phyloP scores from a whole-genome alignment of 371 early-diverging fungal species.

The Sporodiniella umbellata region DNA sequence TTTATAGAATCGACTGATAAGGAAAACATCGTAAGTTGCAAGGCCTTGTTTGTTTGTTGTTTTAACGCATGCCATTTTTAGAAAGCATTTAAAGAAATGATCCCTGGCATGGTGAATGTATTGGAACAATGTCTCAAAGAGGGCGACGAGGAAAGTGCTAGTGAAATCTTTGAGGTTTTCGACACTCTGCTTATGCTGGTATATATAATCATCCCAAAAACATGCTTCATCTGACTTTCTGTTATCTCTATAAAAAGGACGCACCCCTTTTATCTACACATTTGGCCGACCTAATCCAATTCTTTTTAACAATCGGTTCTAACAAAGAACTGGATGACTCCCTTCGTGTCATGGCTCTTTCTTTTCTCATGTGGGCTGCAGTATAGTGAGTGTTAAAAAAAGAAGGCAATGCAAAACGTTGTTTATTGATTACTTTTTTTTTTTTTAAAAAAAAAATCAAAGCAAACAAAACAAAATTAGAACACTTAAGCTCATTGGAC shows the following conservation, averaged over 20 bases:
- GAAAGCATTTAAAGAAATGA: conserved; percentile 61
- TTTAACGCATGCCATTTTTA: conserved; percentile 12
- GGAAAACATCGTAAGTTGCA: conserved; percentile 55
- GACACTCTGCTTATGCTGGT: conserved; percentile 70
- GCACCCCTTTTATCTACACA: conserved; percentile 77
- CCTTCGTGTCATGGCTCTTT: conserved; percentile 78
- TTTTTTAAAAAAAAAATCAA: too few relatives aligned
- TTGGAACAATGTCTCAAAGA: conserved; percentile 69
- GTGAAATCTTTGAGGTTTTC: conserved; percentile 81
- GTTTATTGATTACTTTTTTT: too few relatives aligned
- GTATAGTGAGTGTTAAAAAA: conserved; percentile 60
- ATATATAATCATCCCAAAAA: conserved; percentile 1
- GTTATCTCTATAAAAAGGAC: conserved; percentile 41
- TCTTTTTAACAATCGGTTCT: conserved; percentile 69
- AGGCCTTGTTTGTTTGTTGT: not conserved
- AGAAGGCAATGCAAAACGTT: too few relatives aligned
- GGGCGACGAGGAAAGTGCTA: conserved; percentile 71
- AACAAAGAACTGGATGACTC: conserved; percentile 64
- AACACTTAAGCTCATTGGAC: conserved; percentile 74
- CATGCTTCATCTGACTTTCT: too few relatives aligned
- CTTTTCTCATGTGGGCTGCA: conserved; percentile 82
- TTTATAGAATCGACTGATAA: conserved; percentile 73
- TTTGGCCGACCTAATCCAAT: conserved; percentile 73
- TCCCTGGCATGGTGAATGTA: conserved; percentile 84
- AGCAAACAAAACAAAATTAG: conserved; percentile 79